Evolutionary conservation across 2,329 filamentous ascomycete species (phyloP).

Genomic region (Aspergillus calidoustus): DNA sequence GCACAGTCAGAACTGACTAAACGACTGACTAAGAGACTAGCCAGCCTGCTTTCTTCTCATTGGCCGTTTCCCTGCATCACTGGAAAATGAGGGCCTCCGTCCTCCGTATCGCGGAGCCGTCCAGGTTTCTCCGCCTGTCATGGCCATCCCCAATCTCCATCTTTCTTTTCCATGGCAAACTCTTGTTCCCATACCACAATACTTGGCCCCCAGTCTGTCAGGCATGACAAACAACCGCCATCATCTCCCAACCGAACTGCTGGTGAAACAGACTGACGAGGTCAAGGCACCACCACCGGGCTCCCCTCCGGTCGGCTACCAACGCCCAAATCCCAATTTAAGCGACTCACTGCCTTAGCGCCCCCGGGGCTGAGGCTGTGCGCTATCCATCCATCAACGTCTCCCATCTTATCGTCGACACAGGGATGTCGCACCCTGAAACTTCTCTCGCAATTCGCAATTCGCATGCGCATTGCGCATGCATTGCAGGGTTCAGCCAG

Average conservation of each 20-base stretch:
- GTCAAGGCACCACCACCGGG: too few relatives aligned
- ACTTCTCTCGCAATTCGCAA: neutral
- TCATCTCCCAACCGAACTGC: neutral
- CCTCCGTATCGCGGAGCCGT: too few relatives aligned
- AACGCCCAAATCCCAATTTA: neutral
- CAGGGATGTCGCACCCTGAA: neutral
- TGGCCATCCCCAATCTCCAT: neutral
- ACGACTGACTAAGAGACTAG: neutral
- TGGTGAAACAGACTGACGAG: neutral
- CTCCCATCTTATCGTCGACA: neutral
- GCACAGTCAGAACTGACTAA: neutral
- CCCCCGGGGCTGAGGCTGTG: neutral
- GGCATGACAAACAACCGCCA: neutral
- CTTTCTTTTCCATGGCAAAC: neutral
- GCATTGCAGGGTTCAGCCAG: neutral
- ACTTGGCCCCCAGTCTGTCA: neutral
- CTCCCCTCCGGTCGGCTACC: too few relatives aligned
- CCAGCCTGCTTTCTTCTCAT: neutral
- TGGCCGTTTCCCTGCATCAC: neutral
- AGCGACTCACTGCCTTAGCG: neutral
- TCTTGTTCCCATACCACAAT: neutral
- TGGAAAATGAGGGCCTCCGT: too few relatives aligned
- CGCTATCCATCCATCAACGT: too few relatives aligned
- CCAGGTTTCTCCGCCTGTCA: neutral
- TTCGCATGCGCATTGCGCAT: neutral